Evolutionary conservation across 441 rosid species (phyloP).

Genomic region (Gossypium lobatum): DNA sequence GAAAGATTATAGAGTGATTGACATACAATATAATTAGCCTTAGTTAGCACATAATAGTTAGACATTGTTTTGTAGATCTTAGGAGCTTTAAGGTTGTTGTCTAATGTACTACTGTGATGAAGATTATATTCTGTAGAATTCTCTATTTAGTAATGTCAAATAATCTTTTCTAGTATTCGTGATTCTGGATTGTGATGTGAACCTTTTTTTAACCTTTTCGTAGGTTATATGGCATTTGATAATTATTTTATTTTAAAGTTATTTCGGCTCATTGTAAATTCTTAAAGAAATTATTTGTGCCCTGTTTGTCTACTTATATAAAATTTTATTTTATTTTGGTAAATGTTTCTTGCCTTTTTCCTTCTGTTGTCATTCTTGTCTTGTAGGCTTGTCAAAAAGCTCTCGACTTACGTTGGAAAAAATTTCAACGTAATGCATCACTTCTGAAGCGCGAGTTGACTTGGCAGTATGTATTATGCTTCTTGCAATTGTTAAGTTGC

Average conservation of each 20-base stretch:
- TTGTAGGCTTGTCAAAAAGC: conserved; percentile 53
- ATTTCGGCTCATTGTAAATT: background rate
- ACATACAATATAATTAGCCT: background rate
- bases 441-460: conserved; percentile 58
- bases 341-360: background rate
- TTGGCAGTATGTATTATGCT: conserved; percentile 54
- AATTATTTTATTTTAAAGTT: background rate
- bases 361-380: background rate
- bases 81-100: background rate
- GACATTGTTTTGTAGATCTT: background rate
- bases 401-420: conserved; percentile 43
- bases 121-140: background rate
- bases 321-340: background rate
- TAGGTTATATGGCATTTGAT: background rate
- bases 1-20: background rate
- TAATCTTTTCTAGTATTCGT: background rate
- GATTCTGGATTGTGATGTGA: background rate
- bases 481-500: background rate
- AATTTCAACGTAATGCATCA: conserved; percentile 57
- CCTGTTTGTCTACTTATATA: background rate
- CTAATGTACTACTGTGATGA: background rate
- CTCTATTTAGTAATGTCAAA: background rate
- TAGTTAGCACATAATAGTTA: background rate
- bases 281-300: background rate
- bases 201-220: background rate